Percentiles rank a stretch among this genome's conserved stretches.
Evolutionary conservation across 495 filamentous ascomycete genomes (phyloP).

Genomic region (Cryomyces minteri): DNA sequence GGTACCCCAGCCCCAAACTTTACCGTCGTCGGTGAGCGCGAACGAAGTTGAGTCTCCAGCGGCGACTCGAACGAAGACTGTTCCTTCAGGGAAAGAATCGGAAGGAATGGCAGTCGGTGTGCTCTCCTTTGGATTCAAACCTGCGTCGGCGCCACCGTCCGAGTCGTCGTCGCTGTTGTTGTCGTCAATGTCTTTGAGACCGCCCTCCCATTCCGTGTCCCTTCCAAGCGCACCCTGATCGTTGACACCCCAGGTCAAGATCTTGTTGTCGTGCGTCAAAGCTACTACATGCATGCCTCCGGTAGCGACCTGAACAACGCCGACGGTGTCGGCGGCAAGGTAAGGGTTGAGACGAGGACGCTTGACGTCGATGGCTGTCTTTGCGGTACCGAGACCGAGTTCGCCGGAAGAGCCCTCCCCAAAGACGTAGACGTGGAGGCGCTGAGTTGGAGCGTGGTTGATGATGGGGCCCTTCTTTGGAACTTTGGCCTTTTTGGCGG

Average conservation of each 20-base stretch:
- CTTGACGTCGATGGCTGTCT: slow-evolving; percentile 46
- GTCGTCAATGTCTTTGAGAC: slow-evolving; percentile 40
- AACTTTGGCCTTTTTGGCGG: slow-evolving; percentile 11
- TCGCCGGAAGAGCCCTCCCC: slow-evolving; percentile 51
- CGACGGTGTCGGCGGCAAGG: slow-evolving; percentile 36
- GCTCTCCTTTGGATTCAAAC: slow-evolving; percentile 38
- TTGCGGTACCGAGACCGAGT: slow-evolving; percentile 42
- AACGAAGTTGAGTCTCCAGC: slow-evolving; percentile 47
- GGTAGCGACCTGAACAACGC: slow-evolving; percentile 41
- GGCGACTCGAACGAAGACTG: slow-evolving; percentile 36
- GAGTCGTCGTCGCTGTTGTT: slow-evolving; percentile 26
- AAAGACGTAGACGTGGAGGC: slow-evolving; percentile 48
- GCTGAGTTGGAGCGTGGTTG: slow-evolving; percentile 20
- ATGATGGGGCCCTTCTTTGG: slow-evolving; percentile 14
- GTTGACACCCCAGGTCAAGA: slow-evolving; percentile 59
- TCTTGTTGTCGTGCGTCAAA: slow-evolving; percentile 43
- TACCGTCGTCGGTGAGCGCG: slow-evolving; percentile 41
- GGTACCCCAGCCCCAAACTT: slow-evolving; percentile 55
- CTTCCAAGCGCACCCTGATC: slow-evolving; percentile 49
- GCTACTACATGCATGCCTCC: slow-evolving; percentile 52
- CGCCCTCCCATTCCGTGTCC: slow-evolving; percentile 35
- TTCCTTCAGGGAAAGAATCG: slow-evolving; percentile 28
- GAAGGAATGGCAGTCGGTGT: slow-evolving; percentile 32
- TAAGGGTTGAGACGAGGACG: slow-evolving; percentile 44
- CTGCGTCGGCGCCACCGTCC: slow-evolving; percentile 28